A percentile compares a stretch with the other conserved stretches of the same genome.
Conservation (phyloP, 164 flowering plant species). For the Magnolia changhungtana region DNA sequence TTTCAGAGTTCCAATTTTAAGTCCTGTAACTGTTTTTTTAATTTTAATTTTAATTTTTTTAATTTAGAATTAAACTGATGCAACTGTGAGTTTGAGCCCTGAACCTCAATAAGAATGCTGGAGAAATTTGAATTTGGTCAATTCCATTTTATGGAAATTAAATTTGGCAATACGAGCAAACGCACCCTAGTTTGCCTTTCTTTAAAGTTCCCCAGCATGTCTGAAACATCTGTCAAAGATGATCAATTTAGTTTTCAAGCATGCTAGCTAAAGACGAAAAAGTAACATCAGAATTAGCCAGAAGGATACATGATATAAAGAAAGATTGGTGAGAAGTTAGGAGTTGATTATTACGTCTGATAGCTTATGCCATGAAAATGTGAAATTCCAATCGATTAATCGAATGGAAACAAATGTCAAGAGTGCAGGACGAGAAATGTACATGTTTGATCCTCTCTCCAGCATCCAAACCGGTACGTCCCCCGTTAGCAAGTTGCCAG, state of each 20-base stretch:
- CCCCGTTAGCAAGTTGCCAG: slow-evolving; percentile 61
- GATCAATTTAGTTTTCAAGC: not conserved
- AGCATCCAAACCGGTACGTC: slow-evolving; percentile 46
- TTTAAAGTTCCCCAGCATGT: not conserved
- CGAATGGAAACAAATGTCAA: not conserved
- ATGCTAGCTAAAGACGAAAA: not conserved
- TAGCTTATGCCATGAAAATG: not conserved
- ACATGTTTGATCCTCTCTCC: slow-evolving; percentile 47
- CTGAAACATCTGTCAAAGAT: not conserved
- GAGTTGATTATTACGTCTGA: not conserved
- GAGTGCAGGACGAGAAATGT: slow-evolving; percentile 20
- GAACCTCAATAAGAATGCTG: not conserved
- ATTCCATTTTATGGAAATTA: no score
- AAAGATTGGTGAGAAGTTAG: not conserved
- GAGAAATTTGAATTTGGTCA: not conserved
- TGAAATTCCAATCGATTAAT: not conserved
- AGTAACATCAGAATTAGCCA: not conserved
- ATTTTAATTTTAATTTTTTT: no score
- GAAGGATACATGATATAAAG: not conserved
- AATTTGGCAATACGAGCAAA: not conserved
- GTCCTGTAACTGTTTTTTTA: no score
- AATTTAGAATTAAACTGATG: no score
- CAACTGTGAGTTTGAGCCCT: no score
- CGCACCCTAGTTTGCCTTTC: not conserved
- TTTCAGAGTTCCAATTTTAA: no score